Base-by-base conservation (phyloP, 441 rosid genomes). In the Biscutella laevigata region DNA sequence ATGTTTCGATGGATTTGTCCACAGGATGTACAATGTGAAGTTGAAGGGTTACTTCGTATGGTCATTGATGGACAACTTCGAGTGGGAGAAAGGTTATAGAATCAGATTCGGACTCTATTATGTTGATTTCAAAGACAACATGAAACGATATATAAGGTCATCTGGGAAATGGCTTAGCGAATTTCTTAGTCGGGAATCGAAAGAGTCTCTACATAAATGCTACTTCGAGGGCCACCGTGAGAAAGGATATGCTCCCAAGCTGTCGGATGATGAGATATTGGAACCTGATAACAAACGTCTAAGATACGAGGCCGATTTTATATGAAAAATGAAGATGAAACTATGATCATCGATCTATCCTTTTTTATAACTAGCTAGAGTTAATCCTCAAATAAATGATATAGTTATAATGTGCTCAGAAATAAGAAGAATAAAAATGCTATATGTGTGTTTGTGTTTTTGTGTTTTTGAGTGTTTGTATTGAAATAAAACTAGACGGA, bases 31-130 rank as follows among this genome's bases (percentile, higher is more conserved):
- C 55, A 41, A 40, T 2, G 72, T 68, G 44, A 56, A 7, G 32
- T 11, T 69, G 6, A 69, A 63, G 54, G 73, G 73, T 14, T 69
- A 62, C 46, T 69, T 19, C 41, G 40, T 53, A 53, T 69, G 73
- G 73, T 69, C 69, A 2, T 46, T 69, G 54, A 52, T 69, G 73
- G 69, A 69, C 59, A 69, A 63, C 53, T 62, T 63, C 13, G 73
- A 69, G 38, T 68, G 63, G 67, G 59, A 61, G 7, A 52, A 3
- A 61, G 72, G 72, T n/a, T 68, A 61, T 15, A 56, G 10, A 14
- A 6, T 36, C 0, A 61, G 72, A 30, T 68, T 61, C 0, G 68
- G 68, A 16, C 63, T 68, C 6, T 61, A 55, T 20, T 51, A 61
- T 11, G 64, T 68, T 0, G 68, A 68, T 42, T 68, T 9, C 39